These are phyloP conservation scores for Volvox reticuliferus DNA, from an alignment of 139 green algal genomes.

Conservation along the genomic window DNA sequence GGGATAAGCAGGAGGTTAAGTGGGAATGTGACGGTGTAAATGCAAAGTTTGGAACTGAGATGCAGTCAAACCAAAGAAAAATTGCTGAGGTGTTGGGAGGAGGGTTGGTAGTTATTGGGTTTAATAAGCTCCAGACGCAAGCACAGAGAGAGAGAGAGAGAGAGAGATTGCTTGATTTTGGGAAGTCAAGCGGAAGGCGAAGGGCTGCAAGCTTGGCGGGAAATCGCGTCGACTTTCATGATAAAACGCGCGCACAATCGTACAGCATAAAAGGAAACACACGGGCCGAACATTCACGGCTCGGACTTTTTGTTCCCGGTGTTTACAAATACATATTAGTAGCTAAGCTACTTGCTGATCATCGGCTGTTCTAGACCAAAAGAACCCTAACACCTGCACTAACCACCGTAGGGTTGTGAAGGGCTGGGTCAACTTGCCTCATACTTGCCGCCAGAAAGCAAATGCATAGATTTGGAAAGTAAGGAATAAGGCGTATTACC, in stretches of 20 bases:
- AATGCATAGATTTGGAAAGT: background rate
- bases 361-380: background rate
- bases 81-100: background rate
- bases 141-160: too few species aligned
- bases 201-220: too few species aligned
- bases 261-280: too few species aligned
- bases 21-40: background rate
- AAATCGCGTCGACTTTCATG: background rate
- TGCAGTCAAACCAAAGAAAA: background rate
- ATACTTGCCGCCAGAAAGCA: conserved; percentile 6
- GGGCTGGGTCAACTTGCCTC: conserved; percentile 1
- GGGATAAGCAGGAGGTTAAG: background rate
- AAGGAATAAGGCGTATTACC: background rate
- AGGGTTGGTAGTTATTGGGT: background rate
- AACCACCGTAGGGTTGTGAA: too few species aligned
- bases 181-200: too few species aligned
- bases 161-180: too few species aligned
- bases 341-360: too few species aligned
- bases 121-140: too few species aligned
- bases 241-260: background rate
- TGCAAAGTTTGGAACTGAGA: background rate
- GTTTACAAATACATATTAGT: too few species aligned
- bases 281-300: too few species aligned
- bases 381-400: background rate
- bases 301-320: too few species aligned